Evolutionary conservation across 192 early-diverging fungal species (phyloP).

Genomic region (Coemansia sp.): DNA sequence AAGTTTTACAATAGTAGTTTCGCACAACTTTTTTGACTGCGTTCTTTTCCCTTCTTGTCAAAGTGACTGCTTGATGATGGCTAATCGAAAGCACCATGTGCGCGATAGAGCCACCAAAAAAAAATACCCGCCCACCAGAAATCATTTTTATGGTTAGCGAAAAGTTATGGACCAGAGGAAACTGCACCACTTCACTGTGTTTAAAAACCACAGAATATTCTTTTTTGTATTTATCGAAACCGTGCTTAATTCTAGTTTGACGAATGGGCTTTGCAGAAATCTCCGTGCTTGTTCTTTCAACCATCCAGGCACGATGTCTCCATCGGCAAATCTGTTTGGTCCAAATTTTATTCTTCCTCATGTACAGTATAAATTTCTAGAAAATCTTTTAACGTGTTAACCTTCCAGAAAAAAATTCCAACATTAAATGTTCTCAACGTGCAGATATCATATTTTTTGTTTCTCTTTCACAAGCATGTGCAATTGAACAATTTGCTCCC

Average conservation of each 20-base stretch:
- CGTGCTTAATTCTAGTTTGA: background rate
- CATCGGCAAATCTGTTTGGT: conserved; percentile 5
- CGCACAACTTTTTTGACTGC: background rate
- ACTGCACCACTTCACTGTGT: background rate
- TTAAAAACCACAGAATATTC: background rate
- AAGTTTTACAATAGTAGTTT: background rate
- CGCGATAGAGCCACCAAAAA: background rate
- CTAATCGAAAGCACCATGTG: background rate
- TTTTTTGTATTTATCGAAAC: background rate
- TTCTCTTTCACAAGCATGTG: background rate
- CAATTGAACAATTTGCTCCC: no score
- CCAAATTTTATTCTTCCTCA: background rate
- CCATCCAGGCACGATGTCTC: background rate
- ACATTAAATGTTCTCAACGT: background rate
- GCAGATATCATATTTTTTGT: background rate
- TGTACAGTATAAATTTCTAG: background rate
- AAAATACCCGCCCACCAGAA: background rate
- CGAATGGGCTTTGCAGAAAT: background rate
- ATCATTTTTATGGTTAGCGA: background rate
- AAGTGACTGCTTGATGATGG: background rate
- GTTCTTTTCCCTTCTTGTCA: no score
- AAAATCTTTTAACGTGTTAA: background rate
- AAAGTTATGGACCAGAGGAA: background rate
- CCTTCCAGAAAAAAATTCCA: background rate
- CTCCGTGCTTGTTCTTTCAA: background rate